Percentiles rank a stretch among this genome's conserved stretches.
These are phyloP conservation scores for Danielia oregonensis DNA, from an alignment of 805 yeast genomes.

Conservation along the genomic window DNA sequence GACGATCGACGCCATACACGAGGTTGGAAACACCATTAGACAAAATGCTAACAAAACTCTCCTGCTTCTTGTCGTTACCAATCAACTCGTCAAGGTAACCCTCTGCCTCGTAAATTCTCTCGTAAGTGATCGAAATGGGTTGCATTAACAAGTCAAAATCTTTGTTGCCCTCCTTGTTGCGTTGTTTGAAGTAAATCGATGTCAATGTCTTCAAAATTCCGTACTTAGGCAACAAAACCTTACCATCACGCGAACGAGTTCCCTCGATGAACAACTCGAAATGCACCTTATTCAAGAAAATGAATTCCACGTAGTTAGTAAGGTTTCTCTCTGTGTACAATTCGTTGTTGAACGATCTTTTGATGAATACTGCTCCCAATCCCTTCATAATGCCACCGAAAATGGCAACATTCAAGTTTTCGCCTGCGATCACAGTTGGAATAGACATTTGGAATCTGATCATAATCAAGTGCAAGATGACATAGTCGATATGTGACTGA, in stretches of 20 bases:
- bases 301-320: slow-evolving; percentile 45
- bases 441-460: slow-evolving; percentile 50
- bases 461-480: slow-evolving; percentile 51
- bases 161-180: slow-evolving; percentile 12
- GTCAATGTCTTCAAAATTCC: slow-evolving; percentile 54
- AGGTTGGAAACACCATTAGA: slow-evolving; percentile 33
- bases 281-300: slow-evolving; percentile 45
- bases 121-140: slow-evolving; percentile 59
- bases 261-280: slow-evolving; percentile 65
- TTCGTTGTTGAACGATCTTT: slow-evolving; percentile 45
- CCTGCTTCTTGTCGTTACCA: slow-evolving; percentile 55
- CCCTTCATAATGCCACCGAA: slow-evolving; percentile 48
- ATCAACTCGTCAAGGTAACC: slow-evolving; percentile 54
- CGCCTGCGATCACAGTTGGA: slow-evolving; percentile 65
- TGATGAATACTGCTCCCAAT: slow-evolving; percentile 56
- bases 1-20: slow-evolving; percentile 12
- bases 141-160: slow-evolving; percentile 38
- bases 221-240: slow-evolving; percentile 56
- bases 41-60: slow-evolving; percentile 39
- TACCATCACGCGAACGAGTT: slow-evolving; percentile 65
- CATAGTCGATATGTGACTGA: slow-evolving; percentile 60
- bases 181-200: slow-evolving; percentile 43
- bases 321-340: slow-evolving; percentile 44
- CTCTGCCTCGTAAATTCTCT: slow-evolving; percentile 53
- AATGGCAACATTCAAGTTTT: slow-evolving; percentile 56